These are phyloP conservation scores for Pseudogymnoascus sp. DNA, from an alignment of 2,329 filamentous ascomycete species.

Conservation along the genomic window DNA sequence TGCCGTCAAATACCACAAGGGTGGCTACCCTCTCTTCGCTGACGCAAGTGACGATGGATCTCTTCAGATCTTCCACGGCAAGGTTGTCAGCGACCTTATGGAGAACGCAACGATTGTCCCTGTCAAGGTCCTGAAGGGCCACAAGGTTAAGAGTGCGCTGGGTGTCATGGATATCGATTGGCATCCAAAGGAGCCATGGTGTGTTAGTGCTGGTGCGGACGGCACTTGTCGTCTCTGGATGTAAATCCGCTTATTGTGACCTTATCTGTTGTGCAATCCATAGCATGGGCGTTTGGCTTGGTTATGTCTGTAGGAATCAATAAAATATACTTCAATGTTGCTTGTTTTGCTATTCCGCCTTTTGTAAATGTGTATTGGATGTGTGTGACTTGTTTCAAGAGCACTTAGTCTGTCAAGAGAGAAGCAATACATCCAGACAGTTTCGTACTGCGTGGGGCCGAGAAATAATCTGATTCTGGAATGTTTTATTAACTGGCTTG, in stretches of 20 bases:
- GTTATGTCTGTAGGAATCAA: conserved; percentile 8
- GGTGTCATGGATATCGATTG: conserved; percentile 93
- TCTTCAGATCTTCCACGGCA: conserved; percentile 93
- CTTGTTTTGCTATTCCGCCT: neutral
- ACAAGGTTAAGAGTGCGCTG: conserved; percentile 76
- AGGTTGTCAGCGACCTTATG: conserved; percentile 89
- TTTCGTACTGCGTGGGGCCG: neutral
- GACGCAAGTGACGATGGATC: conserved; percentile 93
- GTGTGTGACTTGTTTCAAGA: neutral
- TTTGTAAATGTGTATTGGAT: neutral
- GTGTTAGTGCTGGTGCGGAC: conserved; percentile 88
- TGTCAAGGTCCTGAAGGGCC: conserved; percentile 85
- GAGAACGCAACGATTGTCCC: conserved; percentile 95
- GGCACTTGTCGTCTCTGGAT: conserved; percentile 88
- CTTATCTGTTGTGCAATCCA: conserved; percentile 7
- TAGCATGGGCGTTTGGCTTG: conserved; percentile 11
- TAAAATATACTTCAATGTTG: conserved; percentile 10
- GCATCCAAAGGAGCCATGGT: conserved; percentile 93
- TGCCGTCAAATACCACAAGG: conserved; percentile 77
- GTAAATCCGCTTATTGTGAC: conserved; percentile 27
- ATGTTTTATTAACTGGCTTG: neutral
- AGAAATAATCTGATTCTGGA: neutral
- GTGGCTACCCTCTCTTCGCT: conserved; percentile 75
- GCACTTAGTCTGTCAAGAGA: neutral
- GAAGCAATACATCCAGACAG: neutral